Evolutionary conservation across 257 asterid species (phyloP).

Genomic region (Cynanchum wilfordii): DNA sequence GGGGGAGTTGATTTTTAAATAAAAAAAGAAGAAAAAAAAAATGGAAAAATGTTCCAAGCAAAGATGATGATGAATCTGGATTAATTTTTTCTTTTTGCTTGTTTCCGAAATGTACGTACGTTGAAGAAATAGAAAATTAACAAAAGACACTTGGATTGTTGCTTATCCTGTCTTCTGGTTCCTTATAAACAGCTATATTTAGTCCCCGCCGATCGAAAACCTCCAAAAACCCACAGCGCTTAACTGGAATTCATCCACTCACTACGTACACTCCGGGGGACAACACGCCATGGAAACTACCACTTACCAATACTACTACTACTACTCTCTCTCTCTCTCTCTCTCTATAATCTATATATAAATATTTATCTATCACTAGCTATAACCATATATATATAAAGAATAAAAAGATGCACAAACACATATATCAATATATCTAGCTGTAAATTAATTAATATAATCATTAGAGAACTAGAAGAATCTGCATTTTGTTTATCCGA

Average conservation of each 20-base stretch:
- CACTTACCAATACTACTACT: no score
- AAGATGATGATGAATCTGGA: constrained; percentile 15
- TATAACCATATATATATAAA: no score
- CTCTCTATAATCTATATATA: no score
- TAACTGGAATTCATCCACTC: constrained; percentile 7
- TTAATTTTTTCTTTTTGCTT: background rate
- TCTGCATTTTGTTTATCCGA: background rate
- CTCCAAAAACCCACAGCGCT: constrained; percentile 8
- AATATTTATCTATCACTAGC: background rate
- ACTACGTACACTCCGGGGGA: background rate
- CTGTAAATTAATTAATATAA: constrained; percentile 6
- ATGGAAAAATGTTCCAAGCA: constrained; percentile 1
- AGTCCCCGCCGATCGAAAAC: constrained; percentile 6
- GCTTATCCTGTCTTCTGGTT: constrained; percentile 30
- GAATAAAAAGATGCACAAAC: no score
- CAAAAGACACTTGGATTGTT: constrained; percentile 10
- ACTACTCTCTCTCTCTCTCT: no score
- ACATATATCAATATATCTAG: no score
- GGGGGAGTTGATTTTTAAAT: no score
- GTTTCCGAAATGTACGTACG: constrained; percentile 5
- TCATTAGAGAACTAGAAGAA: background rate
- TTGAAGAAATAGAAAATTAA: constrained; percentile 13
- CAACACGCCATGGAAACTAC: constrained; percentile 4
- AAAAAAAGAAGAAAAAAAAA: no score
- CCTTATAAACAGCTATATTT: constrained; percentile 4